A percentile compares a stretch with the other conserved stretches of the same genome.
Evolutionary conservation across 805 yeast species (phyloP).

Genomic region (Candida lessepsii): DNA sequence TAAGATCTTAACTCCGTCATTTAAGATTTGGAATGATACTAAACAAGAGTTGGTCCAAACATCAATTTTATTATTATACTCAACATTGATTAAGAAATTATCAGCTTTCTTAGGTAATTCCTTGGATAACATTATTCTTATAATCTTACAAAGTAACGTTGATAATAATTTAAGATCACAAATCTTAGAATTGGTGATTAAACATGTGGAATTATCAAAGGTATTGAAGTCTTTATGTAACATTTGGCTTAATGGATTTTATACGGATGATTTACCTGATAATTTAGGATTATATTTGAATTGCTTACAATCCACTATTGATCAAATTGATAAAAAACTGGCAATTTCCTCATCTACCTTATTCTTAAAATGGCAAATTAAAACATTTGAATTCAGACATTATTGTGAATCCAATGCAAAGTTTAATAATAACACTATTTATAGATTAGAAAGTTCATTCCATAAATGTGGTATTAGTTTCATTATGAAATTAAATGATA

Average conservation of each 20-base stretch:
- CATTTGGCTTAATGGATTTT: slow-evolving; percentile 52
- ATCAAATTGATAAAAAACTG: slow-evolving; percentile 65
- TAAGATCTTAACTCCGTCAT: slow-evolving; percentile 73
- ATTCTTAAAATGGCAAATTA: slow-evolving; percentile 67
- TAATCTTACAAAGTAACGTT: slow-evolving; percentile 54
- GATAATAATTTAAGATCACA: slow-evolving; percentile 65
- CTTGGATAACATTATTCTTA: slow-evolving; percentile 57
- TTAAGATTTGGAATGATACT: slow-evolving; percentile 54
- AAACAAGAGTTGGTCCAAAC: slow-evolving; percentile 50
- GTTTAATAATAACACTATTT: slow-evolving; percentile 70
- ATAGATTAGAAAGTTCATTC: slow-evolving; percentile 76
- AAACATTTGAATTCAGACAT: slow-evolving; percentile 67
- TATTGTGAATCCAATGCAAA: slow-evolving; percentile 30
- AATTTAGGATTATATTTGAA: slow-evolving; percentile 68
- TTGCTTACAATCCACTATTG: slow-evolving; percentile 64
- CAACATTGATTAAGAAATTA: slow-evolving; percentile 74
- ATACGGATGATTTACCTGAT: slow-evolving; percentile 31
- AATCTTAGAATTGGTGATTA: slow-evolving; percentile 58
- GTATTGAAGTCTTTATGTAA: slow-evolving; percentile 60
- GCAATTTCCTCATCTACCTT: slow-evolving; percentile 68
- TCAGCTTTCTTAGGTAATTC: slow-evolving; percentile 75
- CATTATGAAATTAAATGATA: slow-evolving; percentile 91
- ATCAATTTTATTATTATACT: slow-evolving; percentile 66
- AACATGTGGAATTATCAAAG: slow-evolving; percentile 64
- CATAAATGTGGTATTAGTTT: slow-evolving; percentile 70